These are phyloP conservation scores for Dryas octopetala DNA, from an alignment of 306 rosid species.

Conservation along the genomic window DNA sequence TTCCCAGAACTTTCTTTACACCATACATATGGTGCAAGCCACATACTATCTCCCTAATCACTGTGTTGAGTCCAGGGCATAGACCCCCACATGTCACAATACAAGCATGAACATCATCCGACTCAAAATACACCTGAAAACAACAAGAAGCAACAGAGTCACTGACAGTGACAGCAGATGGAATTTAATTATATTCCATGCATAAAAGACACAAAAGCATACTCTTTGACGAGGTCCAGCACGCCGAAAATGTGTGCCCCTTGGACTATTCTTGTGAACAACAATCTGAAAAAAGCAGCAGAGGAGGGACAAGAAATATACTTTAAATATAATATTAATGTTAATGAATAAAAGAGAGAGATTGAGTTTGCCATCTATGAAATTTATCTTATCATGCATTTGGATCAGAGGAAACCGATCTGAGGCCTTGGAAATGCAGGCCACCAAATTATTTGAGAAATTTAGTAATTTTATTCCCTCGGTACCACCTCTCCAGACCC, in stretches of 20 bases:
- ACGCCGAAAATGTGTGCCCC: conserved; percentile 89
- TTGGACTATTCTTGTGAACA: conserved; percentile 77
- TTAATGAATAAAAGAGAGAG: neutral
- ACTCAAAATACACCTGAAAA: conserved; percentile 67
- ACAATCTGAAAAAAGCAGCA: conserved; percentile 48
- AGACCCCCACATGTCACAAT: conserved; percentile 98
- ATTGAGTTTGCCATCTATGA: neutral
- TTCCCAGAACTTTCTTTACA: conserved; percentile 78
- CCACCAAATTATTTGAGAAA: neutral
- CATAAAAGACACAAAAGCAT: conserved; percentile 17
- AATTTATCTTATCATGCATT: neutral
- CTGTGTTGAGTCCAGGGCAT: conserved; percentile 98
- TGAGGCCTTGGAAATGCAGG: neutral
- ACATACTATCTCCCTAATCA: conserved; percentile 89
- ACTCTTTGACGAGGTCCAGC: conserved; percentile 98
- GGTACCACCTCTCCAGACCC: neutral
- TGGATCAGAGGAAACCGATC: neutral
- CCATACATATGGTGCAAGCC: conserved; percentile 88
- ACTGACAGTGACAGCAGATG: neutral
- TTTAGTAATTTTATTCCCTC: too few species aligned
- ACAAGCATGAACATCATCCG: conserved; percentile 89
- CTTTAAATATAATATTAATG: neutral
- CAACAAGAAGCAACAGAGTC: conserved; percentile 23
- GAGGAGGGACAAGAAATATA: neutral
- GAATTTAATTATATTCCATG: neutral